Evolutionary conservation across 495 filamentous ascomycete species (phyloP), one percentile per base, ranked within the genome.

Genomic region (Daldinia vernicosa): DNA sequence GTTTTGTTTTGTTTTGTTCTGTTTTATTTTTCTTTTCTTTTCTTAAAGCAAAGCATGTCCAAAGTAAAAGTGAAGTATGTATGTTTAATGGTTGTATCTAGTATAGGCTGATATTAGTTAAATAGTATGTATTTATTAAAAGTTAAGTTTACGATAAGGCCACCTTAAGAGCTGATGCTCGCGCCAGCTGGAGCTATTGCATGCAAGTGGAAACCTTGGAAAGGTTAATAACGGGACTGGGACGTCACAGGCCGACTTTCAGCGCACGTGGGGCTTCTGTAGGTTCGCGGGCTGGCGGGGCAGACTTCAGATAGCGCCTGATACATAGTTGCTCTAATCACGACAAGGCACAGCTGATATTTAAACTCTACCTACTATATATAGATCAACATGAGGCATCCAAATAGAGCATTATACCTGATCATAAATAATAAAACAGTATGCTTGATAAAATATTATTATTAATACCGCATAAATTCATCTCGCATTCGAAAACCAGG

Each of bases 241-340:
- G 28, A 67, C 69, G 69, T 71, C 64, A 72, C 64, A 56, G 53
- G 53, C 53, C 19, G 30, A 22, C 6, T 35, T 56, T 55, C 51
- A 47, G 43, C 19, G 45, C 70, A 73, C 70, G 70, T 73, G 70
- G 70, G 70, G 70, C 66, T 57, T 73, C 68, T 66, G 50, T 60
- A 66, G 60, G 70, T 57, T 63, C 35, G 57, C 63, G 62, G 60
- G 70, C 53, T 63, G 27, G 57, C 63, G 62, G 70, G 60, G 32
- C 19, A 26, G 40, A 54, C 3, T n/a, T 40, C 15, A n/a, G 5
- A 40, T 55, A 63, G 45, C 32, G 19, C 32, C 57, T n/a, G 19
- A 22, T 54, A 53, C n/a, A n/a, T n/a, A n/a, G 19, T 39, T 14
- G 2, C 9, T 14, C 14, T 39, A 39, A 39, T 39, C 14, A 39